Percentiles rank a stretch among this genome's conserved stretches.
Evolutionary conservation across 345 rosid species (phyloP).

Genomic region (Gossypium longicalyx): DNA sequence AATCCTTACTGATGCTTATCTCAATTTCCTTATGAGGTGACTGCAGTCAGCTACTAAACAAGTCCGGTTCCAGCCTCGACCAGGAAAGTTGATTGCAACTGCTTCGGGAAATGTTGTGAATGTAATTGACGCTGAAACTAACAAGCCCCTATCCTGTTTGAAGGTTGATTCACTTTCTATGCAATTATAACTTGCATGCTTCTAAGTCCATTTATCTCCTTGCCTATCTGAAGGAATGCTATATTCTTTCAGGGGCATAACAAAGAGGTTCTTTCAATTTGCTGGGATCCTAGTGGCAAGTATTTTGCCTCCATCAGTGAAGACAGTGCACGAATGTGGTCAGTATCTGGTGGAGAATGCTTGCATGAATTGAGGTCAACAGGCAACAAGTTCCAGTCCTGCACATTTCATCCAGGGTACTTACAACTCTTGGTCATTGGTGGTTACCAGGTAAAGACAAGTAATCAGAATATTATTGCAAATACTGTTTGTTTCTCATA

Average conservation of each 20-base stretch:
- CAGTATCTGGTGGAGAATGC: slow-evolving; percentile 20
- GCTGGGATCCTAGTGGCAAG: slow-evolving; percentile 30
- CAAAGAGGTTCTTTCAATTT: slow-evolving; percentile 26
- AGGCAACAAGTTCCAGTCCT: slow-evolving; percentile 33
- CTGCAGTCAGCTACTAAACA: slow-evolving; percentile 27
- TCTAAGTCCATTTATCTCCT: neutral
- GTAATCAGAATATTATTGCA: neutral
- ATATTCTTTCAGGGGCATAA: slow-evolving; percentile 26
- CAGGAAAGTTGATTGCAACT: slow-evolving; percentile 25
- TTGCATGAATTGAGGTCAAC: slow-evolving; percentile 17
- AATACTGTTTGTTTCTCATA: neutral
- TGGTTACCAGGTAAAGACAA: slow-evolving; percentile 25
- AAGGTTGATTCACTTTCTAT: slow-evolving; percentile 17
- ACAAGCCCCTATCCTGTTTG: slow-evolving; percentile 11
- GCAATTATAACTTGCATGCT: neutral
- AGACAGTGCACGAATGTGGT: slow-evolving; percentile 29
- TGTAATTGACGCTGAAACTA: slow-evolving; percentile 28
- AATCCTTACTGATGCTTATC: neutral
- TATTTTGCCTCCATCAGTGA: slow-evolving; percentile 32
- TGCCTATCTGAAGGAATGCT: neutral
- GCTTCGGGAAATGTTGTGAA: slow-evolving; percentile 23
- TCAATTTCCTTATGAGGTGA: neutral
- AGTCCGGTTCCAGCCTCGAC: slow-evolving; percentile 29
- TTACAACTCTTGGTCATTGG: slow-evolving; percentile 28
- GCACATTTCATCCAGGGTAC: slow-evolving; percentile 30